These are phyloP conservation scores for Pichia sp. DNA, from an alignment of 1,139 yeast species.

Conservation along the genomic window DNA sequence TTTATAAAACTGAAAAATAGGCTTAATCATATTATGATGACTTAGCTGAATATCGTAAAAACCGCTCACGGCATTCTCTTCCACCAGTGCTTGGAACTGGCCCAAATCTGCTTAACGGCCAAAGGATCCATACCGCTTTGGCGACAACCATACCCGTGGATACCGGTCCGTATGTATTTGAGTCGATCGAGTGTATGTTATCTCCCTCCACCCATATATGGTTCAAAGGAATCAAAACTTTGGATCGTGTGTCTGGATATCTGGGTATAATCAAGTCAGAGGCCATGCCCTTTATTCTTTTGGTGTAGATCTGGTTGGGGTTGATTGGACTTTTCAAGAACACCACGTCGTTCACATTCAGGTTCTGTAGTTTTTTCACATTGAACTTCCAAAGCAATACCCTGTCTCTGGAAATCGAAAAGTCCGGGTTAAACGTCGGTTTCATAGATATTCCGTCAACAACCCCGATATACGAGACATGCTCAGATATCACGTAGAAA, in stretches of 20 bases:
- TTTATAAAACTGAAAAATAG: not conserved
- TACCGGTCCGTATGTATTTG: constrained; percentile 81
- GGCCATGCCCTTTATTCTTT: constrained; percentile 63
- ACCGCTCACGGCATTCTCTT: constrained; percentile 32
- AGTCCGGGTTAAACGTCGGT: constrained; percentile 71
- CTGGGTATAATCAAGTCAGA: constrained; percentile 48
- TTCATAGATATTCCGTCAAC: constrained; percentile 86
- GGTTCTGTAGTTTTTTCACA: constrained; percentile 42
- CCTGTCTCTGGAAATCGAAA: constrained; percentile 48
- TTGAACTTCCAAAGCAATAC: constrained; percentile 68
- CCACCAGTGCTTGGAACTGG: constrained; percentile 37
- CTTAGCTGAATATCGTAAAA: constrained; percentile 41
- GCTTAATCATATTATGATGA: not conserved
- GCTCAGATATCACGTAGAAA: constrained; percentile 60
- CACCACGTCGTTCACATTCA: constrained; percentile 66
- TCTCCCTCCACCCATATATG: constrained; percentile 64
- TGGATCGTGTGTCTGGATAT: constrained; percentile 59
- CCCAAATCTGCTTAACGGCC: constrained; percentile 51
- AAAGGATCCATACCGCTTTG: constrained; percentile 57
- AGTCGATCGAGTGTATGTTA: constrained; percentile 70
- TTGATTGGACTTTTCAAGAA: constrained; percentile 74
- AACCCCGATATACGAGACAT: constrained; percentile 67
- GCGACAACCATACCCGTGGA: constrained; percentile 76
- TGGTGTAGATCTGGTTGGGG: constrained; percentile 69
- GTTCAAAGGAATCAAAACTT: constrained; percentile 63